These are phyloP conservation scores for Cephalotrichum gorgonifer DNA, from an alignment of 2,329 filamentous ascomycete genomes.

Conservation along the genomic window DNA sequence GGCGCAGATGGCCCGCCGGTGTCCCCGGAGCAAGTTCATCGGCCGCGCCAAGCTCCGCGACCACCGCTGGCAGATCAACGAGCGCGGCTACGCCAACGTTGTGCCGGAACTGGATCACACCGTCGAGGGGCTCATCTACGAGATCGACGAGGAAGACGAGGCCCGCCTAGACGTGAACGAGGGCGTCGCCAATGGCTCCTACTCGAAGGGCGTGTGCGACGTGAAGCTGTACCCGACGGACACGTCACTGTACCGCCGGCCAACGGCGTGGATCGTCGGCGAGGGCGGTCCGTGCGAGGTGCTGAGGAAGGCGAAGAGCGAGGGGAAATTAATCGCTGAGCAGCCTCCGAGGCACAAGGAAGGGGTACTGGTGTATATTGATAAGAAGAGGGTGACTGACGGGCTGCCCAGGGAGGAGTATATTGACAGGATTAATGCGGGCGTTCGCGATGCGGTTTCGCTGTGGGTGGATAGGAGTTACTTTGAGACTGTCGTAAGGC, in stretches of 20 bases:
- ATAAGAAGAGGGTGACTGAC: constrained; percentile 18
- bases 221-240: constrained; percentile 22
- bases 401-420: constrained; percentile 28
- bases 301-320: constrained; percentile 10
- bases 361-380: constrained; percentile 31
- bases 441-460: constrained; percentile 22
- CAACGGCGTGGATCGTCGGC: constrained; percentile 25
- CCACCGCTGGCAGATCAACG: constrained; percentile 35
- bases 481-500: constrained; percentile 24
- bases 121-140: constrained; percentile 31
- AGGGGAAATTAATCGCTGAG: no score
- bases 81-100: constrained; percentile 35
- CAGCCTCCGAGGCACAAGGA: no score
- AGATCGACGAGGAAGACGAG: constrained; percentile 25
- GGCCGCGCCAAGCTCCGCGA: constrained; percentile 26
- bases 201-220: constrained; percentile 22
- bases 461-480: constrained; percentile 25
- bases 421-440: constrained; percentile 26
- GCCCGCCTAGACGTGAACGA: constrained; percentile 27
- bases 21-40: constrained; percentile 27
- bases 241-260: constrained; percentile 22
- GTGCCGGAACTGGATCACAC: constrained; percentile 19
- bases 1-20: constrained; percentile 32
- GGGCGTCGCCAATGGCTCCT: constrained; percentile 27
- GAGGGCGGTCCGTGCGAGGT: constrained; percentile 21